These are phyloP conservation scores for Phytophthora ramorum DNA, from an alignment of 352 stramenopile genomes.

Conservation along the genomic window DNA sequence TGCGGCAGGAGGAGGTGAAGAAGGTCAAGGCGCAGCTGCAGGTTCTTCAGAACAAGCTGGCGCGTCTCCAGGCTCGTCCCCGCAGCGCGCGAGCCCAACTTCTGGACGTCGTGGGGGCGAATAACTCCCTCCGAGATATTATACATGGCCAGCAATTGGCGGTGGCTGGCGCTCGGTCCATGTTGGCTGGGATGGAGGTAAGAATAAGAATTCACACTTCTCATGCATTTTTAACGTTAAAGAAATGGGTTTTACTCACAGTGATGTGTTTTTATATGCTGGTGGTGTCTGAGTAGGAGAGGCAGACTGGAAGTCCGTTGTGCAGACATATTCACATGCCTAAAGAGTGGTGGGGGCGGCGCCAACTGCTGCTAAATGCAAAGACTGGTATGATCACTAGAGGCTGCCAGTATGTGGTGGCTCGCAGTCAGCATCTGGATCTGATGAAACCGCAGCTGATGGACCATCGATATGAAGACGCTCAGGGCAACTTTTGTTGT, in stretches of 20 bases:
- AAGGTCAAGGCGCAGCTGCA: constrained; percentile 27
- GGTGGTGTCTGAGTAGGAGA: too few relatives aligned
- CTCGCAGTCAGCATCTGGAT: too few relatives aligned
- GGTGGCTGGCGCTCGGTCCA: too few relatives aligned
- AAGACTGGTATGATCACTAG: too few relatives aligned
- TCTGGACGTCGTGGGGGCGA: constrained; percentile 20
- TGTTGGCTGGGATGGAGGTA: constrained; percentile 24
- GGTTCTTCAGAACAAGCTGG: constrained; percentile 25
- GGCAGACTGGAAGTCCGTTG: too few relatives aligned
- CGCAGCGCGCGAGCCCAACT: constrained; percentile 27
- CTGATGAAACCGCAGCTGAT: too few relatives aligned
- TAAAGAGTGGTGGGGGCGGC: too few relatives aligned
- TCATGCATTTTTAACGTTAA: constrained; percentile 3
- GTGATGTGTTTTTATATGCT: neutral
- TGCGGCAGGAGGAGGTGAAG: constrained; percentile 41
- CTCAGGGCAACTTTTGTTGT: too few relatives aligned
- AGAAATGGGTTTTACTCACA: neutral
- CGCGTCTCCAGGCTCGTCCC: constrained; percentile 26
- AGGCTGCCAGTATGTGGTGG: too few relatives aligned
- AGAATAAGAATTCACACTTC: neutral
- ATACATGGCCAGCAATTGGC: constrained; percentile 14
- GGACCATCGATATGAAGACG: too few relatives aligned
- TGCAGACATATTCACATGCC: too few relatives aligned
- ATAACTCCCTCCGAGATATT: constrained; percentile 35
- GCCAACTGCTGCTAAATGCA: too few relatives aligned